phyloP scores from a whole-genome alignment of 805 yeast genomes.

The Brettanomyces bruxellensis region DNA sequence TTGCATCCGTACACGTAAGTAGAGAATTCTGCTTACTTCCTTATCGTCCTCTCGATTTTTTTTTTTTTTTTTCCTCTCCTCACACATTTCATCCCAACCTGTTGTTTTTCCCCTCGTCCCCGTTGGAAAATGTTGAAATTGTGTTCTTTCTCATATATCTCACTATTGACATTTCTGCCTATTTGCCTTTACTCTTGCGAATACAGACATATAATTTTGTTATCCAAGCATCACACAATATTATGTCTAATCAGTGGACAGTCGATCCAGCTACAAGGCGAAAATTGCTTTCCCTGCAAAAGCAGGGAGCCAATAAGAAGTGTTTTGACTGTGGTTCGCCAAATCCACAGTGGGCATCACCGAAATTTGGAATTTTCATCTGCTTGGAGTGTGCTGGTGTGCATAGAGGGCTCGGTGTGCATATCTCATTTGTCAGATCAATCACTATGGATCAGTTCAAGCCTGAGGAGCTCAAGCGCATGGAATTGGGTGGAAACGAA shows the following conservation, averaged over 20 bases:
- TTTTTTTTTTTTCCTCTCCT: too few species aligned
- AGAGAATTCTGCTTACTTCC: too few species aligned
- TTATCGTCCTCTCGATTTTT: too few species aligned
- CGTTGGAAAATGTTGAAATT: neutral
- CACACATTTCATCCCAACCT: too few species aligned
- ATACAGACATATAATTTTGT: neutral
- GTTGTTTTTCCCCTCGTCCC: too few species aligned
- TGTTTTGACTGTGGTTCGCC: constrained; percentile 95
- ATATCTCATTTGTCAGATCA: constrained; percentile 90
- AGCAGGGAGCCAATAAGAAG: constrained; percentile 71
- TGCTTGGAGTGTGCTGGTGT: constrained; percentile 97
- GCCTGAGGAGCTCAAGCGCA: constrained; percentile 77
- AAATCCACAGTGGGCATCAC: constrained; percentile 99
- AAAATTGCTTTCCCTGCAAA: constrained; percentile 66
- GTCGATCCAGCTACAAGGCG: constrained; percentile 92
- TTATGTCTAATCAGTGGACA: constrained; percentile 61
- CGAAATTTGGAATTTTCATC: constrained; percentile 93
- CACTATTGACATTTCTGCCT: neutral
- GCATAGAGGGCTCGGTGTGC: constrained; percentile 94
- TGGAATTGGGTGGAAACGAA: constrained; percentile 93
- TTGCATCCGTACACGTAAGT: too few species aligned
- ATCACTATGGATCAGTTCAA: constrained; percentile 99
- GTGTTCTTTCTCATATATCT: neutral
- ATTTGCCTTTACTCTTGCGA: neutral
- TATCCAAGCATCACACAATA: neutral